These are phyloP conservation scores for Andalucia godoyi DNA, from an alignment of 78 protist genomes.

Conservation along the genomic window DNA sequence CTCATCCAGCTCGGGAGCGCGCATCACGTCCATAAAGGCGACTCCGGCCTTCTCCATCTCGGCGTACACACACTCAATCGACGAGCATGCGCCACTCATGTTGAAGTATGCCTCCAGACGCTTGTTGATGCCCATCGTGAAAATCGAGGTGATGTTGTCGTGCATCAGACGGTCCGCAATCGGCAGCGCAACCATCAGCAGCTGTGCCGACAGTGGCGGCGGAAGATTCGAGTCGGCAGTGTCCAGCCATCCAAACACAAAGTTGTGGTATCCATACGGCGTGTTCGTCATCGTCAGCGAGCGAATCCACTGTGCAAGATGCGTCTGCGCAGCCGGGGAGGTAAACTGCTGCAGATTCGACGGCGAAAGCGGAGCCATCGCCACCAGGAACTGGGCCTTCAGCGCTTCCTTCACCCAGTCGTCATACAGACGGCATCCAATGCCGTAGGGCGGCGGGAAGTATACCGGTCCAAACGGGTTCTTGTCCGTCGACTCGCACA, in stretches of 20 bases:
- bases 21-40: neutral
- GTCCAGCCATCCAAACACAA: conserved; percentile 18
- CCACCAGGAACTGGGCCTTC: conserved; percentile 6
- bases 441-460: conserved; percentile 19
- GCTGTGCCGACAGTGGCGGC: neutral
- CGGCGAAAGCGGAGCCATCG: conserved; percentile 2
- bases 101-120: neutral
- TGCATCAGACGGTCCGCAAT: neutral
- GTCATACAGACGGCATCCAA: conserved; percentile 1
- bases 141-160: neutral
- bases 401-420: conserved; percentile 5
- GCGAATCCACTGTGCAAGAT: neutral
- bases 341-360: neutral
- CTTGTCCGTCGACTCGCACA: conserved; percentile 11
- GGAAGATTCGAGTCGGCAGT: conserved; percentile 12
- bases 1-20: conserved; percentile 4
- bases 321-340: conserved; percentile 1
- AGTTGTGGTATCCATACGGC: conserved; percentile 16
- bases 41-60: neutral
- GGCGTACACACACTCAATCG: neutral
- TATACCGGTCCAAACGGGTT: too few relatives aligned
- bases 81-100: neutral
- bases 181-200: neutral
- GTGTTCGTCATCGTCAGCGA: neutral
- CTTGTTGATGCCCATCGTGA: neutral